Evolutionary conservation across 1,284 basidiomycete genomes (phyloP).

Genomic region (Microbotryum violaceum): DNA sequence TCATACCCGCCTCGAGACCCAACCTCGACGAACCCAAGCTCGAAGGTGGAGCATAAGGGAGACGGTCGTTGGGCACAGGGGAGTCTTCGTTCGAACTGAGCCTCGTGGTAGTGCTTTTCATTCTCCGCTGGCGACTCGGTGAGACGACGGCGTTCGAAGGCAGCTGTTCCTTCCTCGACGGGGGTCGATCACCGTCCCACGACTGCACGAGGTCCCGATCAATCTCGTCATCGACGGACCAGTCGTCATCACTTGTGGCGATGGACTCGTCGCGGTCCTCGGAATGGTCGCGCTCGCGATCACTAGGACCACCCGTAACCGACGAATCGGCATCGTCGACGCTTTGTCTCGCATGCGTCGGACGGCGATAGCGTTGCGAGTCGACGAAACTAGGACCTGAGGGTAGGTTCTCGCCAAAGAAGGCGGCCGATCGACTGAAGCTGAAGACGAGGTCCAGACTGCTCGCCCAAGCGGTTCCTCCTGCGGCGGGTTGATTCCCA

Average conservation of each 20-base stretch:
- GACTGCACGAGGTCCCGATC: background rate
- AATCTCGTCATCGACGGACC: conserved; percentile 1
- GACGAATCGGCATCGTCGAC: conserved; percentile 23
- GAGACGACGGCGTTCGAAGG: conserved; percentile 21
- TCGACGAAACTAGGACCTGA: conserved; percentile 31
- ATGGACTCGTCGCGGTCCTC: conserved; percentile 31
- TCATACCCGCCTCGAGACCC: background rate
- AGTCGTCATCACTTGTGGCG: conserved; percentile 1
- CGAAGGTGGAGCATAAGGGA: background rate
- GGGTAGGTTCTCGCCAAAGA: conserved; percentile 30
- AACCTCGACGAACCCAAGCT: background rate
- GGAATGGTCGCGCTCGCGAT: conserved; percentile 31
- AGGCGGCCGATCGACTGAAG: conserved; percentile 31
- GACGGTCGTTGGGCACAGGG: background rate
- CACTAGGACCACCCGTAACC: conserved; percentile 16
- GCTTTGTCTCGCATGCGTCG: conserved; percentile 3
- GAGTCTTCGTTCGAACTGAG: background rate
- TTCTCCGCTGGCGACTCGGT: too few species aligned
- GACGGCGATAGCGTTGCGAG: conserved; percentile 20
- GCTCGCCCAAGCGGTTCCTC: background rate
- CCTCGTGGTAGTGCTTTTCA: too few species aligned
- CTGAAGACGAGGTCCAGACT: conserved; percentile 33
- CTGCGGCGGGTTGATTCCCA: background rate
- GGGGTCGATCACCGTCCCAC: background rate
- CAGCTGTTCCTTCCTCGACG: conserved; percentile 11